These are phyloP conservation scores for Sporothrix sp. DNA, from an alignment of 2,329 filamentous ascomycete genomes.

Conservation along the genomic window DNA sequence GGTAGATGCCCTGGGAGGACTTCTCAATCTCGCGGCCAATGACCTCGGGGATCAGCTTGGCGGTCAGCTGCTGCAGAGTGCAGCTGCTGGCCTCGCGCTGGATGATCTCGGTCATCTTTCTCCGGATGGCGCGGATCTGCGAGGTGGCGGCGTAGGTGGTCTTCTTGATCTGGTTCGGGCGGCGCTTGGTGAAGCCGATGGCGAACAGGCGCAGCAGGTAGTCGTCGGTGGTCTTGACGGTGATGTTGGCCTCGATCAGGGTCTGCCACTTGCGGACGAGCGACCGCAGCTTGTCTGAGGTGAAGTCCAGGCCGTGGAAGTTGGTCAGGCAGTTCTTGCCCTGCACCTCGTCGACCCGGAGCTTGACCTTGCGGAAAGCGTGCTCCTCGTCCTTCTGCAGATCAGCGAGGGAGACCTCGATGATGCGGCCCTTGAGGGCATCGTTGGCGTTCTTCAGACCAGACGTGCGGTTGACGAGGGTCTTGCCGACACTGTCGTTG, in stretches of 20 bases:
- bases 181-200: slow-evolving; percentile 98
- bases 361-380: slow-evolving; percentile 98
- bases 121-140: slow-evolving; percentile 95
- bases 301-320: slow-evolving; percentile 99
- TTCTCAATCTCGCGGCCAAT: slow-evolving; percentile 99
- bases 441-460: slow-evolving; percentile 99
- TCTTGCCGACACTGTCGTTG: slow-evolving; percentile 82
- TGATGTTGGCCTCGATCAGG: slow-evolving; percentile 98
- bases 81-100: slow-evolving; percentile 88
- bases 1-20: slow-evolving; percentile 98
- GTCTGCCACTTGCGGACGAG: slow-evolving; percentile 99
- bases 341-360: slow-evolving; percentile 96
- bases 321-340: slow-evolving; percentile 99
- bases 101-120: slow-evolving; percentile 99
- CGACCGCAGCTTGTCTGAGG: slow-evolving; percentile 98
- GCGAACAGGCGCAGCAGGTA: slow-evolving; percentile 98
- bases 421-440: slow-evolving; percentile 94
- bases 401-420: slow-evolving; percentile 98
- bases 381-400: slow-evolving; percentile 99
- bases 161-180: slow-evolving; percentile 99
- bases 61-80: slow-evolving; percentile 91
- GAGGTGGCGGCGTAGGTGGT: slow-evolving; percentile 96
- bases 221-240: slow-evolving; percentile 99
- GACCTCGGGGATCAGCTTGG: slow-evolving; percentile 98
- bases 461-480: slow-evolving; percentile 96